Conservation (phyloP, 2,329 filamentous ascomycete species). For the Ilyonectria mors-panacis region DNA sequence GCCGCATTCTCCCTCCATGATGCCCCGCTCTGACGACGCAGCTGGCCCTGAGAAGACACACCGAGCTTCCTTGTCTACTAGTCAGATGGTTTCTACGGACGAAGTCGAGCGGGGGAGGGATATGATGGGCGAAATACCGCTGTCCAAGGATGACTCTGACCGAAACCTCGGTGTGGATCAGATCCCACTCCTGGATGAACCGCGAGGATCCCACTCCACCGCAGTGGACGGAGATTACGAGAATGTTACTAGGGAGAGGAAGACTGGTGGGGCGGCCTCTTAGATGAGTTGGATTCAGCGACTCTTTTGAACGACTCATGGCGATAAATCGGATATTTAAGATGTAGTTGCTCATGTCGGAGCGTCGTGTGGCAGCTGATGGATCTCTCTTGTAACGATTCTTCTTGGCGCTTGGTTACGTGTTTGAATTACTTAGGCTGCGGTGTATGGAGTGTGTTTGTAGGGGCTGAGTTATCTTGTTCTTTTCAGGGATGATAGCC, state of each 20-base stretch:
- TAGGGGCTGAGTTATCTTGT: not conserved
- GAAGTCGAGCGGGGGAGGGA: constrained; percentile 40
- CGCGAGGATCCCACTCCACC: constrained; percentile 52
- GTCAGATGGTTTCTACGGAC: constrained; percentile 34
- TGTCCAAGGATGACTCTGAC: constrained; percentile 38
- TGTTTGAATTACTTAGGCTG: constrained; percentile 1
- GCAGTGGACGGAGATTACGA: constrained; percentile 62
- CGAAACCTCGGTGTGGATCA: constrained; percentile 61
- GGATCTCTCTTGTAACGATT: not conserved
- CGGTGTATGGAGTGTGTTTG: constrained; percentile 17
- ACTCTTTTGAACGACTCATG: not conserved
- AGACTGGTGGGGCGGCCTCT: constrained; percentile 43
- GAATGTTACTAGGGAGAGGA: constrained; percentile 65
- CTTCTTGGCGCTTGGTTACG: constrained; percentile 7
- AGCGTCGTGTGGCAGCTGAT: not conserved
- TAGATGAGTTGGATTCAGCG: not conserved
- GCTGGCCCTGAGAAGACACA: constrained; percentile 32
- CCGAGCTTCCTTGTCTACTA: constrained; percentile 32
- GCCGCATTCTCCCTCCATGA: constrained; percentile 54
- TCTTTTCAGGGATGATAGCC: not conserved
- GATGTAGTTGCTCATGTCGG: not conserved
- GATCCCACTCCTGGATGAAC: constrained; percentile 71
- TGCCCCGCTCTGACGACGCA: constrained; percentile 48
- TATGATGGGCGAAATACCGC: constrained; percentile 29
- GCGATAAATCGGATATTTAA: not conserved